Evolutionary conservation across 805 yeast genomes (phyloP), one percentile per base, ranked within the genome.

Genomic region (Brettanomyces custersianus): DNA sequence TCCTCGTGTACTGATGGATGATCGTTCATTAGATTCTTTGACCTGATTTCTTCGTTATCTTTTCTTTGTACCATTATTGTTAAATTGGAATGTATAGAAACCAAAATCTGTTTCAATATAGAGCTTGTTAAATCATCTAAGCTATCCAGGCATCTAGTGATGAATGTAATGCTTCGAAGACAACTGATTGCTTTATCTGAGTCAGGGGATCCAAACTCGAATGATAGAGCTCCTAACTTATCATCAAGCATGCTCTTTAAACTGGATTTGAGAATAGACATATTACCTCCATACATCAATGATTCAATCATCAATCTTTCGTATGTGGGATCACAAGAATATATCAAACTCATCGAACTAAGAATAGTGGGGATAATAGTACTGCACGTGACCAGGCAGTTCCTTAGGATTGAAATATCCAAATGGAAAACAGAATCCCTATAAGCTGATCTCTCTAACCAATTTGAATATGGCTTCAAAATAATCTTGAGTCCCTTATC

Each of bases 401-500:
- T 42, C 3, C 49, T 38, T 1, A 68, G 24, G 3, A 71, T 33
- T 1, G 42, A 34, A 4, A 53, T 29, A 22, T 59, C 52, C 7
- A 70, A 52, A 2, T 41, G 41, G 16, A 56, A 47, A 11, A 69
- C 34, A 1, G 57, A 43, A 15, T 45, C 39, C 33, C 55, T 51
- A 4, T 68, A 67, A 35, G 62, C 62, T 4, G 39, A 35, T 23
- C 60, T 58, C 1, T 49, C 47, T 5, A 48, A 29, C 32, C 35
- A 23, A 11, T 26, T 24, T 10, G 39, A 32, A 13, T 38, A 43
- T 1, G 59, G 33, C 15, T 43, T 45, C 12, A 50, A 29, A 18
- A 70, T 53, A 2, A 60, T 45, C 18, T 58, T 52, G 5, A 78
- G 39, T 0, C 79, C 73, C 13, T 65, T 51, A 33, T 59, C 57